Conservation (phyloP, 495 filamentous ascomycete genomes). For the Pseudoneurospora amorphoporcata region DNA sequence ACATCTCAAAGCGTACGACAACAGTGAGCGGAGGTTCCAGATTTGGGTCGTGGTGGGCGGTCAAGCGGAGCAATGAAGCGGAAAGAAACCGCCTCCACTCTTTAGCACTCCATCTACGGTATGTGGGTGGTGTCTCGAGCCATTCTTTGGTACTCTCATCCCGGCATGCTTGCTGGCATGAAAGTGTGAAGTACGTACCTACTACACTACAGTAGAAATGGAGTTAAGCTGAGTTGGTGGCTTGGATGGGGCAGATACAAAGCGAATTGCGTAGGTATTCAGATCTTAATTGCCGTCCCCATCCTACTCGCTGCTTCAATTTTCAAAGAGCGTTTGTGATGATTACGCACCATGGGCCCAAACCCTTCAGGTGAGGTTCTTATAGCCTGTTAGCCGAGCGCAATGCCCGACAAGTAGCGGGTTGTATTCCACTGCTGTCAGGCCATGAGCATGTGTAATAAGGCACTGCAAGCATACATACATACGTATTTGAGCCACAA, state of each 20-base stretch:
- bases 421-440: not conserved
- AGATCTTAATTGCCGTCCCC: not conserved
- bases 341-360: not conserved
- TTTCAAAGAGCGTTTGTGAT: not conserved
- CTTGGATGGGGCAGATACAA: not conserved
- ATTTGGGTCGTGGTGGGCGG: constrained; percentile 10
- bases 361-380: not conserved
- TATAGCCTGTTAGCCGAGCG: not conserved
- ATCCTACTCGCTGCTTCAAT: not conserved
- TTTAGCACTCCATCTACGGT: not conserved
- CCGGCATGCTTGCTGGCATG: not conserved
- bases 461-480: not conserved
- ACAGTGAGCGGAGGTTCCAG: constrained; percentile 1
- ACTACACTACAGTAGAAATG: not conserved
- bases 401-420: not conserved
- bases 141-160: not conserved
- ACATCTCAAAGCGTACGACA: not conserved
- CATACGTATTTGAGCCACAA: not conserved
- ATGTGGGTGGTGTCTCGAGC: not conserved
- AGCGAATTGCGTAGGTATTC: no score
- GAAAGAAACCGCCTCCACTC: constrained; percentile 3
- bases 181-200: not conserved
- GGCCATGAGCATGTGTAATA: not conserved
- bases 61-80: constrained; percentile 24
- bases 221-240: not conserved